Percentiles rank a stretch among this genome's conserved stretches.
phyloP scores from a whole-genome alignment of 495 filamentous ascomycete species.

The Ascobolus immersus region DNA sequence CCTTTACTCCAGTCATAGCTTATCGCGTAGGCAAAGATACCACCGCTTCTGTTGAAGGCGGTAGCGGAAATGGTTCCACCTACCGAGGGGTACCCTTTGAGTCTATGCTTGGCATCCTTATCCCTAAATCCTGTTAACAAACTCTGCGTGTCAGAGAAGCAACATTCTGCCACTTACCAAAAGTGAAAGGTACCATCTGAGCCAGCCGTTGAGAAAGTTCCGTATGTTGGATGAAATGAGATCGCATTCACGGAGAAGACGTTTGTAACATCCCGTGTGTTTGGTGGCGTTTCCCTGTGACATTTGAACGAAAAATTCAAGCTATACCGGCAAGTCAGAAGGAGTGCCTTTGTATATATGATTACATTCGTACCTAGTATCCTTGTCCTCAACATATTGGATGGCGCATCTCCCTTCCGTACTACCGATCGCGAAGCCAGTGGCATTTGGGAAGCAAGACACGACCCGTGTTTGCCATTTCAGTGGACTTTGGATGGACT shows the following conservation, averaged over 20 bases:
- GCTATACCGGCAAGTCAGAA: conserved; percentile 16
- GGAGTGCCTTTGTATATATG: not conserved
- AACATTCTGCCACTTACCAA: conserved; percentile 22
- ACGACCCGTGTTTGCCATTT: conserved; percentile 75
- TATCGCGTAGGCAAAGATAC: conserved; percentile 70
- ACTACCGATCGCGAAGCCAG: conserved; percentile 63
- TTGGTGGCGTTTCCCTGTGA: conserved; percentile 50
- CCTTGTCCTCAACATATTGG: conserved; percentile 71
- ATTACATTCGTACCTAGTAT: conserved; percentile 30
- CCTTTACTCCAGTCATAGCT: conserved; percentile 94
- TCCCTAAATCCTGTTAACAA: conserved; percentile 22
- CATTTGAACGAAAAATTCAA: conserved; percentile 86
- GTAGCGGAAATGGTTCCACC: conserved; percentile 57
- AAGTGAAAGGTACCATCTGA: conserved; percentile 74
- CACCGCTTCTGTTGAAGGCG: conserved; percentile 49
- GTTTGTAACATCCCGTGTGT: conserved; percentile 38
- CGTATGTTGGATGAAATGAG: conserved; percentile 53
- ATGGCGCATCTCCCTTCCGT: conserved; percentile 79
- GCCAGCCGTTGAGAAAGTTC: conserved; percentile 76
- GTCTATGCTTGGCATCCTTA: conserved; percentile 60
- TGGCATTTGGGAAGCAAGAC: conserved; percentile 59
- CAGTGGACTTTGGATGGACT: conserved; percentile 58
- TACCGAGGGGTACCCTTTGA: conserved; percentile 70
- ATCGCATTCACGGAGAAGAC: conserved; percentile 78
- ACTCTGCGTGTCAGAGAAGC: conserved; percentile 15